A percentile compares a stretch with the other conserved stretches of the same genome.
Conservation (phyloP, 2,329 filamentous ascomycete species). For the Elsinoe batatas region DNA sequence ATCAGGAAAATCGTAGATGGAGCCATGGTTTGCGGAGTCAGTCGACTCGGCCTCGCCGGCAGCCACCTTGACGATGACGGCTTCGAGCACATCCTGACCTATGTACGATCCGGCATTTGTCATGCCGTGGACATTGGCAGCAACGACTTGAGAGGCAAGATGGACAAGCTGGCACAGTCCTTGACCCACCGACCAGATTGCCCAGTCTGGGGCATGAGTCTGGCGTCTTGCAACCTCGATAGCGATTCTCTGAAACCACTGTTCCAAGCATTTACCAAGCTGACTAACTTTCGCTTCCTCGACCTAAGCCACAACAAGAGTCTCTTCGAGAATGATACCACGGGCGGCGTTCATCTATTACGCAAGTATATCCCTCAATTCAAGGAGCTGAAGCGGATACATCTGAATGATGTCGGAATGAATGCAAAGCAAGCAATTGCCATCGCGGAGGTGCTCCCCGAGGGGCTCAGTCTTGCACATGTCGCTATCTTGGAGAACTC, state of each 20-base stretch:
- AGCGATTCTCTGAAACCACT: slow-evolving; percentile 63
- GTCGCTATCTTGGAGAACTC: slow-evolving; percentile 79
- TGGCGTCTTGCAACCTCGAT: slow-evolving; percentile 75
- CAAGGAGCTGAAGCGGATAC: slow-evolving; percentile 66
- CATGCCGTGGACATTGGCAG: slow-evolving; percentile 83
- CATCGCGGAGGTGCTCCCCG: slow-evolving; percentile 79
- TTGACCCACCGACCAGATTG: slow-evolving; percentile 35
- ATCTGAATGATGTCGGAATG: slow-evolving; percentile 76
- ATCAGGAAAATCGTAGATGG: slow-evolving; percentile 72
- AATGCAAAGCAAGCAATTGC: slow-evolving; percentile 82
- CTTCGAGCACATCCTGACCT: slow-evolving; percentile 64
- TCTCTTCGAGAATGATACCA: slow-evolving; percentile 61
- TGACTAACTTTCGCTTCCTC: slow-evolving; percentile 73
- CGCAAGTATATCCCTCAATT: slow-evolving; percentile 80
- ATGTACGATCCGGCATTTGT: slow-evolving; percentile 65
- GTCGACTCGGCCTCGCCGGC: slow-evolving; percentile 70
- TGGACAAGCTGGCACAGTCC: slow-evolving; percentile 41
- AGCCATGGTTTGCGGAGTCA: slow-evolving; percentile 65
- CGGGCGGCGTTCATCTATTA: slow-evolving; percentile 50
- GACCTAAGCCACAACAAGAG: slow-evolving; percentile 84
- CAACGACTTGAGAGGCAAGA: slow-evolving; percentile 54
- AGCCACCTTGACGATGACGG: slow-evolving; percentile 68
- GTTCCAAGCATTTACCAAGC: slow-evolving; percentile 59
- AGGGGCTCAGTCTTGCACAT: slow-evolving; percentile 71
- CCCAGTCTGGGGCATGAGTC: slow-evolving; percentile 68